Evolutionary conservation across 176 grass and related monocot genomes (phyloP), one percentile per base, ranked within the genome.

Genomic region (Alloteropsis semialata): DNA sequence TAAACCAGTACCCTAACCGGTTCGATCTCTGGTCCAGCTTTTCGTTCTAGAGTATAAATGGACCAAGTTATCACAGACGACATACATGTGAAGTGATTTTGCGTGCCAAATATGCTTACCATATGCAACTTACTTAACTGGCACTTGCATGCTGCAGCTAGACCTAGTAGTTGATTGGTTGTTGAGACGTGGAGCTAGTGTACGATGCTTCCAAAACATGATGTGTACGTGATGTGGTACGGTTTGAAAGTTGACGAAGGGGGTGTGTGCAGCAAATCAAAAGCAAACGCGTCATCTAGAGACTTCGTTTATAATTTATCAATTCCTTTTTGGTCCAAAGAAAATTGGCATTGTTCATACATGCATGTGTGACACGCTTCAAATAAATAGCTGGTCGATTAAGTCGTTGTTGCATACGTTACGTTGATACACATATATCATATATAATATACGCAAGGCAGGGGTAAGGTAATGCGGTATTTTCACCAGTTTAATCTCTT

Each of bases 181-280:
- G 42, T 49, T 49, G 42, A 46, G 42, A 65, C 76, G 28, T 49
- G 55, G 76, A 19, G n/a, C n/a, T n/a, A 76, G 41, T 49, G 76
- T 79, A 65, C 43, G 59, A 79, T n/a, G 18, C 8, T 78, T 78
- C 42, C 41, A 78, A 78, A 62, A 8, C 58, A 48, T 63, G 57
- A 45, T 45, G 58, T 64, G 17, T 49, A 8, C 42, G 27, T 34
- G 61, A 45, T 65, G 57, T 29, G 24, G 24, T 27, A 27, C 41
- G 67, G 38, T 68, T 39, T 76, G 38, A 38, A 44, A 32, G 79
- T 72, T 61, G 28, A 48, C 67, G 39, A 60, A 16, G 19, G n/a
- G n/a, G n/a, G 49, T 10, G n/a, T 1, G 9, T 44, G 25, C 53
- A 44, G 51, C 66, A 60, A 72, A 60, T 61, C 28, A 61, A 48